Evolutionary conservation across 495 filamentous ascomycete species (phyloP).

Genomic region (Hypoxylon subgilvum): DNA sequence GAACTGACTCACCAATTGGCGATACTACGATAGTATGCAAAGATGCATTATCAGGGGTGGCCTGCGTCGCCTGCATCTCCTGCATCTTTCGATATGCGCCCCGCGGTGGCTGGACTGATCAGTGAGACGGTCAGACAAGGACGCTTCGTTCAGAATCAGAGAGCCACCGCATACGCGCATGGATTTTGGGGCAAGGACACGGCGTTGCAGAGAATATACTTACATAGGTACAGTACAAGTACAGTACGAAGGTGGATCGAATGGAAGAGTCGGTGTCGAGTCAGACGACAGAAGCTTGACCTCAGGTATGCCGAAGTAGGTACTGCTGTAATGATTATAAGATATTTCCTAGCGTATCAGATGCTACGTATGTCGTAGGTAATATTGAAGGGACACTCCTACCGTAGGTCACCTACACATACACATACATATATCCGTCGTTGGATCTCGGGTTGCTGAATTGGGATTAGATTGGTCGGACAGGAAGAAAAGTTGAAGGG

Average conservation of each 20-base stretch:
- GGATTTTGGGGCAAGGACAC: constrained; percentile 17
- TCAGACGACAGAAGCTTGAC: constrained; percentile 23
- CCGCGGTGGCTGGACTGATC: constrained; percentile 25
- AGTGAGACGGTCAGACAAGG: constrained; percentile 33
- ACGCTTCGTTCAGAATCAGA: constrained; percentile 10
- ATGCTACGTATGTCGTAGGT: too few relatives aligned
- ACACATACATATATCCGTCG: too few relatives aligned
- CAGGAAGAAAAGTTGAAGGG: neutral
- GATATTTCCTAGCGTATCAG: constrained; percentile 1
- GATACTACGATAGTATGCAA: constrained; percentile 57
- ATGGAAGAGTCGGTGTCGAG: constrained; percentile 35
- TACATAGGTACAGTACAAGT: neutral
- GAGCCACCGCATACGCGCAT: constrained; percentile 18
- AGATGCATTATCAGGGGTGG: constrained; percentile 50
- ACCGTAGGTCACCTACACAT: too few relatives aligned
- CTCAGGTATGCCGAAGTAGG: too few relatives aligned
- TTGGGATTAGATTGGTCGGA: too few relatives aligned
- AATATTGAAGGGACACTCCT: too few relatives aligned
- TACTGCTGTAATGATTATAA: constrained; percentile 1
- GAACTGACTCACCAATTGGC: constrained; percentile 57
- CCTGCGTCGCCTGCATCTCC: too few relatives aligned
- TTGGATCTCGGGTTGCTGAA: constrained; percentile 11
- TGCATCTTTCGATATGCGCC: constrained; percentile 41
- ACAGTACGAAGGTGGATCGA: constrained; percentile 15
- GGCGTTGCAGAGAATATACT: neutral